Conservation (phyloP, 805 yeast genomes). For the Wickerhamiella azyma region DNA sequence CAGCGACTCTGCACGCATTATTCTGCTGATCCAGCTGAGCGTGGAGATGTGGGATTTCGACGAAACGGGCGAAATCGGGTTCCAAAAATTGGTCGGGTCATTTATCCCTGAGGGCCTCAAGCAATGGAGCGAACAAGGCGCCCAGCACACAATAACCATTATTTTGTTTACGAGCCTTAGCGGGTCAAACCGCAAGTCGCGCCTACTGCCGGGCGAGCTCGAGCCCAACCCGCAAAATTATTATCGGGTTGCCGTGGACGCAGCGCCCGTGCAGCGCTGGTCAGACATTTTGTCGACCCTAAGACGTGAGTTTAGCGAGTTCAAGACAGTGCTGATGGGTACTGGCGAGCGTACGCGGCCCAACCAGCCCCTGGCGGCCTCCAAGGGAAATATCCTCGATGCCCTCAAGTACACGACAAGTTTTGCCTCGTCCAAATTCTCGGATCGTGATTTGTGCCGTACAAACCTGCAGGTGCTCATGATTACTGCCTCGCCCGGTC, state of each 20-base stretch:
- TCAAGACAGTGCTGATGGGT: conserved; percentile 52
- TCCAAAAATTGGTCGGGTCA: conserved; percentile 84
- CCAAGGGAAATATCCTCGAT: conserved; percentile 80
- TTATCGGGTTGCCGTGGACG: conserved; percentile 89
- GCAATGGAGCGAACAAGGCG: conserved; percentile 72
- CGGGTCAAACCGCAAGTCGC: conserved; percentile 17
- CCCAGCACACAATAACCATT: conserved; percentile 84
- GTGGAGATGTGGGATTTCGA: conserved; percentile 98
- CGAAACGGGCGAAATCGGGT: conserved; percentile 88
- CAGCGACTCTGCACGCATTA: conserved; percentile 76
- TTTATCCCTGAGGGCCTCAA: conserved; percentile 79
- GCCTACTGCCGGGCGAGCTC: conserved; percentile 54
- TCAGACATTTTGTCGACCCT: conserved; percentile 79
- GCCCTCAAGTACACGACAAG: conserved; percentile 76
- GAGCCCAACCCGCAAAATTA: conserved; percentile 59
- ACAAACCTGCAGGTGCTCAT: conserved; percentile 83
- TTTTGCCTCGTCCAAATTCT: conserved; percentile 59
- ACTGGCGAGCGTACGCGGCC: conserved; percentile 21
- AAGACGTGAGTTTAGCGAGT: conserved; percentile 70
- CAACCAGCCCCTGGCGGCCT: conserved; percentile 44
- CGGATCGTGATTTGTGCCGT: conserved; percentile 75
- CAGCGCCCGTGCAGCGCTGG: conserved; percentile 82
- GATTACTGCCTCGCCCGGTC: conserved; percentile 84
- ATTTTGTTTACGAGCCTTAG: conserved; percentile 78
- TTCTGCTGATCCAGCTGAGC: conserved; percentile 76